phyloP scores from a whole-genome alignment of 495 filamentous ascomycete genomes.

The Talaromyces nanjingensis region DNA sequence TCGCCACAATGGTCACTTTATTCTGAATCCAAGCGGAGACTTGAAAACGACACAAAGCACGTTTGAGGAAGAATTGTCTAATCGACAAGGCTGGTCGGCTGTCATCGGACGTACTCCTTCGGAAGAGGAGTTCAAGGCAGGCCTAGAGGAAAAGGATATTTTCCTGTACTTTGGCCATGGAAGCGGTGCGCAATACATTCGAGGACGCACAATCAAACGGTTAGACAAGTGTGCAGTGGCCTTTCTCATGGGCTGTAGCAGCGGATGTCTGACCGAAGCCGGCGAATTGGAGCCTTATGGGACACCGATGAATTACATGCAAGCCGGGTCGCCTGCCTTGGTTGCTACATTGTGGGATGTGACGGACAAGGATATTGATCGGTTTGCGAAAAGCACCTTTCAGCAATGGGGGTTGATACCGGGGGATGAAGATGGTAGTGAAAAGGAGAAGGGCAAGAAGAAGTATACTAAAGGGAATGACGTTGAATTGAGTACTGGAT shows the following conservation, averaged over 20 bases:
- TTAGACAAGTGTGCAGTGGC: constrained; percentile 72
- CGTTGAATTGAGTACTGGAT: background rate
- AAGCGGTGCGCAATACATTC: constrained; percentile 89
- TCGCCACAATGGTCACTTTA: constrained; percentile 61
- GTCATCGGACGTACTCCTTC: constrained; percentile 61
- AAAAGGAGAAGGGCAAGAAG: constrained; percentile 14
- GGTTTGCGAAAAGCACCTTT: constrained; percentile 68
- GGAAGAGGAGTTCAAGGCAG: constrained; percentile 66
- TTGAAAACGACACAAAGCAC: constrained; percentile 69
- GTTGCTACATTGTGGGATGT: constrained; percentile 96
- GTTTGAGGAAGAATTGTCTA: constrained; percentile 56
- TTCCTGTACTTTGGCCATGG: constrained; percentile 95
- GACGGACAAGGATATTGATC: constrained; percentile 92
- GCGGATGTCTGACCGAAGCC: constrained; percentile 65
- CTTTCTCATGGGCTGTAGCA: constrained; percentile 88
- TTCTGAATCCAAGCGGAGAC: constrained; percentile 84
- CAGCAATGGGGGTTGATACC: constrained; percentile 77
- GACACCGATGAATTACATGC: constrained; percentile 82
- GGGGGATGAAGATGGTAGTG: constrained; percentile 11
- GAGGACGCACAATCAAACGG: constrained; percentile 66
- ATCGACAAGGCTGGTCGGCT: constrained; percentile 54
- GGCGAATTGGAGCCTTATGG: constrained; percentile 88
- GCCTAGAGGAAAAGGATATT: constrained; percentile 53
- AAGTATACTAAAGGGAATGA: background rate
- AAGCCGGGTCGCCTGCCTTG: constrained; percentile 74